These are phyloP conservation scores for Alectoria sarmentosa DNA, from an alignment of 495 filamentous ascomycete genomes.

Conservation along the genomic window DNA sequence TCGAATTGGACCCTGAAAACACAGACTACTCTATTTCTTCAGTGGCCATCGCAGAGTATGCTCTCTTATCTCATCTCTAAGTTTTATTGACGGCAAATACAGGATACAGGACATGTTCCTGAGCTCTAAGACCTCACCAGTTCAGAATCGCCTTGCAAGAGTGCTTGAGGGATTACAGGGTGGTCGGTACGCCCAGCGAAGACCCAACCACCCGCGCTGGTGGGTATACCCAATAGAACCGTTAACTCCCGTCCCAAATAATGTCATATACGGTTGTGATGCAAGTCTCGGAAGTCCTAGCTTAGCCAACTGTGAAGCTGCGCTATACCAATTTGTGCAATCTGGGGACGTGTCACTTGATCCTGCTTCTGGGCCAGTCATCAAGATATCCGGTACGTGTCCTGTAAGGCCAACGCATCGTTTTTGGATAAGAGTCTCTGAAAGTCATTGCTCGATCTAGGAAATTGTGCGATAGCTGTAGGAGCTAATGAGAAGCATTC, in stretches of 20 bases:
- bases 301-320: slow-evolving; percentile 10
- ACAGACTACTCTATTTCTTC: neutral
- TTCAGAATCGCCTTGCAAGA: neutral
- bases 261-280: slow-evolving; percentile 7
- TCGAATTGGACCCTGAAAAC: neutral
- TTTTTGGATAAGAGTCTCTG: neutral
- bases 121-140: neutral
- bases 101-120: neutral
- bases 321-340: slow-evolving; percentile 4
- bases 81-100: neutral
- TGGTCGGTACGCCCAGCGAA: neutral
- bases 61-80: neutral
- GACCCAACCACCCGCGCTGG: neutral
- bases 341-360: slow-evolving; percentile 2
- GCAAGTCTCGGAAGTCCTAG: neutral
- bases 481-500: slow-evolving; percentile 4
- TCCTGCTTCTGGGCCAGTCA: slow-evolving; percentile 1
- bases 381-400: neutral
- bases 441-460: neutral
- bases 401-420: neutral
- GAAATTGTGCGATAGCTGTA: slow-evolving; percentile 13
- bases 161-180: neutral
- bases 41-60: neutral
- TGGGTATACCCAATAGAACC: slow-evolving; percentile 4
- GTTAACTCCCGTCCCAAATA: neutral